Base-by-base conservation (phyloP, 2,329 filamentous ascomycete species). In the Aspergillus hortae region DNA sequence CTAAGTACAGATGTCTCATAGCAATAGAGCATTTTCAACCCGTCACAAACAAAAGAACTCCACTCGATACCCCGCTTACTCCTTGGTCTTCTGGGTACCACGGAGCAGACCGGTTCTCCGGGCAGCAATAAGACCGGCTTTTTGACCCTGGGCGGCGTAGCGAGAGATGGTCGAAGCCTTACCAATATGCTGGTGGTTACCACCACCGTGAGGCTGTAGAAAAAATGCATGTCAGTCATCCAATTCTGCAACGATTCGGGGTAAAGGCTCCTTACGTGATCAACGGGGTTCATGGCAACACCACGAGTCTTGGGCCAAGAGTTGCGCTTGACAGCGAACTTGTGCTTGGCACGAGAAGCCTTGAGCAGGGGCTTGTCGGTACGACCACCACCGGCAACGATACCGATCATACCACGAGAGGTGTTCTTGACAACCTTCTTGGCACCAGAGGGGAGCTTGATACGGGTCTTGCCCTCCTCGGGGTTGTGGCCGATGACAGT, bases 211-310 rank as follows among this genome's bases (percentile, higher is more conserved):
- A 79, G 89, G 89, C 74, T 76, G 56, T 62, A 64, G 48, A 62
- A 48, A 60, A 48, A 55, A 52, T 48, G 30, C 33, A 44, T 30
- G 60, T 64, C 49, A 67, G 60, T 56, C 25, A 49, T 46, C 43
- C 45, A 52, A 32, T 17, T n/a, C 44, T n/a, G 30, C 15, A 23
- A 48, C 19, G 14, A 32, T 23, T 15, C 48, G 35, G 7, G 23
- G n/a, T 33, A 51, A 46, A 36, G 27, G 30, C 46, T 60, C 64
- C 79, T 75, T 80, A 81, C 79, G 86, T 99, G 94, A 82, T 99
- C 94, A 74, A 99, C 94, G 72, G 94, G 94, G 84, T 99, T 99
- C 94, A 99, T 99, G 80, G 94, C 94, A 88, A 99, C 94, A 96
- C 94, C 94, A 94, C 94, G 92, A 85, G 94, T 99, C 90, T 95